Evolutionary conservation across 1,139 yeast species (phyloP), one percentile per base, ranked within the genome.

Genomic region (Geotrichum bryndzae): DNA sequence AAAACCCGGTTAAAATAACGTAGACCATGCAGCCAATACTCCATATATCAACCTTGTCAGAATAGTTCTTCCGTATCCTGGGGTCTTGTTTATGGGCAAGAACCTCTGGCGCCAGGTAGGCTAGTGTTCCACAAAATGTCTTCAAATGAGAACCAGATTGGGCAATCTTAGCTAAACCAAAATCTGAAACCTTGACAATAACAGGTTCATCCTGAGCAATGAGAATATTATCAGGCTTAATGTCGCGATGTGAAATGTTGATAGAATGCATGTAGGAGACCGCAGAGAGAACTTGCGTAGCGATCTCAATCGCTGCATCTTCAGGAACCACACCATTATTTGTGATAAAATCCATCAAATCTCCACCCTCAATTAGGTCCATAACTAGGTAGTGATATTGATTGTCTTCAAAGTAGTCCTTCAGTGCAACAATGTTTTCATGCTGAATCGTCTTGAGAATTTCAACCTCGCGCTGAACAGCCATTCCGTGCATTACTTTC

Each of bases 331-430:
- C 84, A 1, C 97, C 97, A 73, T 89, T 88, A 1, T 92, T 90
- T 0, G 96, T 94, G 1, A 92, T 96, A 76, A 90, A 91, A 75
- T 78, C 98, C 99, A 94, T 94, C 64, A 94, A 77, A 73, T 94
- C 99, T n/a, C 99, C 99, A 10, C 97, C 97, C 0, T 96, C 87
- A 23, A 94, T 95, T 68, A 87, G 87, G 71, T 94, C 99, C 97
- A 94, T 92, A 3, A 94, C 92, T 66, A 94, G 79, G 72, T 90
- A 94, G 73, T 90, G 90, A 69, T 83, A 84, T 64, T 87, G 88
- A 13, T 79, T 76, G 72, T 92, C 97, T 72, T 91, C 97, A 71
- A 86, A 91, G 68, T 88, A 90, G 8, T 91, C 94, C 69, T 88
- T 86, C 62, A 94, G 79, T 54, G 85, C 79, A 8, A 92, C 97